These are phyloP conservation scores for Rhododendron williamsianum DNA, from an alignment of 148 eudicot species.

Conservation along the genomic window DNA sequence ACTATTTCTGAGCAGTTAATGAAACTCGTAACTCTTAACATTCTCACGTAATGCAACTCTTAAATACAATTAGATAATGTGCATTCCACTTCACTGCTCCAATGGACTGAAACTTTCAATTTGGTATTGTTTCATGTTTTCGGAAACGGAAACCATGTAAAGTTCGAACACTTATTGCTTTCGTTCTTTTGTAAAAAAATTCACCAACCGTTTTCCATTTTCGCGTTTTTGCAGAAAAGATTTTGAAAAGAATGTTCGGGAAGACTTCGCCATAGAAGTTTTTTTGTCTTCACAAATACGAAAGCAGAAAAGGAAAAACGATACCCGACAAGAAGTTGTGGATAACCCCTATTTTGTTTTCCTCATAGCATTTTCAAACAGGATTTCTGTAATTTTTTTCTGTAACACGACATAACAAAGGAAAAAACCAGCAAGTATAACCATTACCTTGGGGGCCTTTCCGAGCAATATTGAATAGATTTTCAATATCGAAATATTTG, in stretches of 20 bases:
- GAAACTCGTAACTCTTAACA: not conserved
- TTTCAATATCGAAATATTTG: conserved; percentile 67
- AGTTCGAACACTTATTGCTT: not conserved
- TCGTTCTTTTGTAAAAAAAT: too few relatives aligned
- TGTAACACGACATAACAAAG: not conserved
- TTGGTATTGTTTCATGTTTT: not conserved
- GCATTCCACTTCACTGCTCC: not conserved
- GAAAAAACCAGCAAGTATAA: not conserved
- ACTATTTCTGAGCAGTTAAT: not conserved
- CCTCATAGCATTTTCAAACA: not conserved
- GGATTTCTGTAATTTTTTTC: not conserved
- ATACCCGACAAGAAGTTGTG: not conserved
- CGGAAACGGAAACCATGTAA: not conserved
- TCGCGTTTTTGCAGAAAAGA: too few relatives aligned
- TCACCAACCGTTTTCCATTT: not conserved
- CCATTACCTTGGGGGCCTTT: conserved; percentile 68
- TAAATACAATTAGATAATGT: not conserved
- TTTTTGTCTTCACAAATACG: not conserved
- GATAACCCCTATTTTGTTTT: not conserved
- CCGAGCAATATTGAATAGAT: conserved; percentile 56
- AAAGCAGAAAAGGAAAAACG: not conserved
- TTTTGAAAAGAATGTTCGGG: not conserved
- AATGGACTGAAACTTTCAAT: not conserved
- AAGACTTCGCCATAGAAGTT: not conserved
- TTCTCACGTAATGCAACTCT: not conserved